phyloP scores from a whole-genome alignment of 148 eudicot species.

The Camellia japonica region DNA sequence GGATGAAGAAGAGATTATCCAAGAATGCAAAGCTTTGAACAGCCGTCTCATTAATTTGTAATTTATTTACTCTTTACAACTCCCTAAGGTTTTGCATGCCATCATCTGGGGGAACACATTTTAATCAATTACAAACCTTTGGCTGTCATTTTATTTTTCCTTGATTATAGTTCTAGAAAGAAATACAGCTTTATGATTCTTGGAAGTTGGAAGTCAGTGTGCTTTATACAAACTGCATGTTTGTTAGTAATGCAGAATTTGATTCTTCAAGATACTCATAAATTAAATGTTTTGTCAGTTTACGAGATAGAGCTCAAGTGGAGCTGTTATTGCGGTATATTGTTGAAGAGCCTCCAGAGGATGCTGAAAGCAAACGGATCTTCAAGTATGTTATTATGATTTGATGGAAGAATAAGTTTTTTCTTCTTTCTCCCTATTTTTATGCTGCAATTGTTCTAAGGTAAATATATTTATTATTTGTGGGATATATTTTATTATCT shows the following conservation, averaged over 20 bases:
- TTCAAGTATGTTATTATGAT: slow-evolving; percentile 62
- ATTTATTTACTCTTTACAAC: slow-evolving; percentile 9
- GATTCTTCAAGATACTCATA: slow-evolving; percentile 9
- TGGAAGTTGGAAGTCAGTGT: neutral
- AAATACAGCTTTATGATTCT: neutral
- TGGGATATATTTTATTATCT: slow-evolving; percentile 16
- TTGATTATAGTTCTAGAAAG: neutral
- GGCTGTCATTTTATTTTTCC: neutral
- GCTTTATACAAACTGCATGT: neutral
- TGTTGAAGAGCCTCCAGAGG: slow-evolving; percentile 81
- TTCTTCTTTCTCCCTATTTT: neutral
- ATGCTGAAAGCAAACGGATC: slow-evolving; percentile 82
- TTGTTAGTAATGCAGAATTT: slow-evolving; percentile 2
- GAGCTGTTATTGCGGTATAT: slow-evolving; percentile 85
- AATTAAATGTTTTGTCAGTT: slow-evolving; percentile 39
- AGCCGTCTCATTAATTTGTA: slow-evolving; percentile 98
- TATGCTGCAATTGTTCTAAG: neutral
- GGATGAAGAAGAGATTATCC: slow-evolving; percentile 98
- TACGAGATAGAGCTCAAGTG: slow-evolving; percentile 92
- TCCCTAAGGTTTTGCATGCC: neutral
- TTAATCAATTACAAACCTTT: neutral
- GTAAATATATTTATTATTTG: neutral
- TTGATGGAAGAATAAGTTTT: slow-evolving; percentile 5
- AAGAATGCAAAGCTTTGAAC: slow-evolving; percentile 98
- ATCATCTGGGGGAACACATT: neutral